Conservation (phyloP, 2,329 filamentous ascomycete species). For the Shiraia bambusicola region DNA sequence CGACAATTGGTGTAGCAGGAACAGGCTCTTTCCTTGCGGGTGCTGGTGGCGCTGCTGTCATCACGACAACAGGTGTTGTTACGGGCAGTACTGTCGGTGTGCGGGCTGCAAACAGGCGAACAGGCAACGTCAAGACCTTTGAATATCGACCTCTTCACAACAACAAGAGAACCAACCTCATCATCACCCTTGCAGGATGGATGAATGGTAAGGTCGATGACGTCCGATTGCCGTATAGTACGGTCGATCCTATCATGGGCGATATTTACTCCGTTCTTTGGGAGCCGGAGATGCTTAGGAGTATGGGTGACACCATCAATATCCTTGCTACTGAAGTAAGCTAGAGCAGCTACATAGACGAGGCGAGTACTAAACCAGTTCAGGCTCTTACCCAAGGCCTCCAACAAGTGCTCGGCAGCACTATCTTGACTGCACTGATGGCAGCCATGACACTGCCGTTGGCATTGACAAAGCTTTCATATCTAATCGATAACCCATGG, state of each 20-base stretch:
- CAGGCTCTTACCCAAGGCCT: conserved; percentile 92
- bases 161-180: conserved; percentile 94
- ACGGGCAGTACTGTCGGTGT: conserved; percentile 86
- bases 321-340: conserved; percentile 93
- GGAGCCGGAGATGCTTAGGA: conserved; percentile 97
- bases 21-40: conserved; percentile 88
- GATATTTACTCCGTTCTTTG: conserved; percentile 96
- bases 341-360: conserved; percentile 17
- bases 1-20: conserved; percentile 88
- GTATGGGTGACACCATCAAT: conserved; percentile 98
- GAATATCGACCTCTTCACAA: conserved; percentile 96
- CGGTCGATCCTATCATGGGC: conserved; percentile 95
- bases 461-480: conserved; percentile 87
- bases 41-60: conserved; percentile 87
- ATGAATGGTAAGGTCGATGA: conserved; percentile 98
- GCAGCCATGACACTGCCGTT: conserved; percentile 89
- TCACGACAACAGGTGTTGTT: conserved; percentile 83
- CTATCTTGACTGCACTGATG: conserved; percentile 86
- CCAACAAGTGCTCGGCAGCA: conserved; percentile 90
- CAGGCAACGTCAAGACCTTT: conserved; percentile 90
- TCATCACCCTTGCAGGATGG: conserved; percentile 94
- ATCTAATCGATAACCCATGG: conserved; percentile 98
- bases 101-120: conserved; percentile 81
- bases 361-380: conserved; percentile 21
- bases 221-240: conserved; percentile 91